Conservation (phyloP, 2,329 filamentous ascomycete species). For the Venturia nashicola region DNA sequence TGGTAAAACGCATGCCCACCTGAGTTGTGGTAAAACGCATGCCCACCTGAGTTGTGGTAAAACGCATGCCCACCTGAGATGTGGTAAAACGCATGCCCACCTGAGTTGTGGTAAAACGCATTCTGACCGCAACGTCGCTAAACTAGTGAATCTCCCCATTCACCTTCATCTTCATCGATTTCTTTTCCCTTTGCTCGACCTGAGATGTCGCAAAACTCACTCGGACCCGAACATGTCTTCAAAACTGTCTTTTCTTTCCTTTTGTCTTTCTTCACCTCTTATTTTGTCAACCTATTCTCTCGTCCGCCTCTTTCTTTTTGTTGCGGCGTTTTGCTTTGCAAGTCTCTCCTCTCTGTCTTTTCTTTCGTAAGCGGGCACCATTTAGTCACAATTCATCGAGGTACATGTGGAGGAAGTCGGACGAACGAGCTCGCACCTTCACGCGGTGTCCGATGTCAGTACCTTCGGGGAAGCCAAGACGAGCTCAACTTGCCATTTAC, state of each 20-base stretch:
- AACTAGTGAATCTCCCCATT: not conserved
- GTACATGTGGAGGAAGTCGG: not conserved
- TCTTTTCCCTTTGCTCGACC: not conserved
- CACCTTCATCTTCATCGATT: not conserved
- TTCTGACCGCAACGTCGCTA: not conserved
- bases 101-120: not conserved
- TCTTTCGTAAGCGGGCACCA: not conserved
- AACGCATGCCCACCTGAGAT: not conserved
- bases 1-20: not conserved
- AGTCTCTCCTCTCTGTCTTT: not conserved
- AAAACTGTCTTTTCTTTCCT: not conserved
- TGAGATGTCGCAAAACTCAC: not conserved
- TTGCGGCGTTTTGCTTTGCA: not conserved
- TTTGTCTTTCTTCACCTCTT: not conserved
- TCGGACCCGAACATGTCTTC: not conserved
- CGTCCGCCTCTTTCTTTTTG: too few species aligned
- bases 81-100: not conserved
- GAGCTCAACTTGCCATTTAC: too few species aligned
- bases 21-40: not conserved
- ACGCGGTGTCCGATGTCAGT: not conserved
- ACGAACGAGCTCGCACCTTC: slow-evolving; percentile 1
- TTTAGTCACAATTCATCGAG: not conserved
- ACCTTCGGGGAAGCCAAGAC: not conserved
- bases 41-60: not conserved
- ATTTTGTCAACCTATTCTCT: too few species aligned